These are phyloP conservation scores for Arxiozyma telluris DNA, from an alignment of 1,139 yeast genomes.

Conservation along the genomic window DNA sequence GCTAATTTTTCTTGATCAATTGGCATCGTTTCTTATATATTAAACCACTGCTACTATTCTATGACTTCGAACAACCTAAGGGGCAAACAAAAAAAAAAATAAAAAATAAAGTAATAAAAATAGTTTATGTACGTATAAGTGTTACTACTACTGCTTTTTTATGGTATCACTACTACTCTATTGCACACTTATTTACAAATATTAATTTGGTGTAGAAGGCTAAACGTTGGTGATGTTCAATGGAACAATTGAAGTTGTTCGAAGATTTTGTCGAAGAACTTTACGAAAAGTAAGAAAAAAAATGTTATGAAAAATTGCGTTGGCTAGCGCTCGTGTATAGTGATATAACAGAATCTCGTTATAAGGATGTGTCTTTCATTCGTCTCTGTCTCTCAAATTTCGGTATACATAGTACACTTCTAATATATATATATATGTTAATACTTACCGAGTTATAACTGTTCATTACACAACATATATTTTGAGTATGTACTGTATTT, in stretches of 20 bases:
- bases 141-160: no score
- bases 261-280: not conserved
- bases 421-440: no score
- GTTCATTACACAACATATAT: no score
- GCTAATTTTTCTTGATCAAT: constrained; percentile 86
- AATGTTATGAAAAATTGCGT: not conserved
- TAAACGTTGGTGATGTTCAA: not conserved
- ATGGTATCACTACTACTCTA: not conserved
- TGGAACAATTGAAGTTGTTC: not conserved
- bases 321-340: not conserved
- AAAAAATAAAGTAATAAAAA: no score
- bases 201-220: not conserved
- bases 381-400: not conserved
- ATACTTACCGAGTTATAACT: no score
- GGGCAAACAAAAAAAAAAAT: no score
- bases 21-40: constrained; percentile 44
- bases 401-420: no score
- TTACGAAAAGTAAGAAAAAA: not conserved
- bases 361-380: not conserved
- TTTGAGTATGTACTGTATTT: not conserved
- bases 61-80: not conserved
- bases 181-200: no score
- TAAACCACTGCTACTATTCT: not conserved
- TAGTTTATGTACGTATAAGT: no score
- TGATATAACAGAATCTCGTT: not conserved